Evolutionary conservation across 371 early-diverging fungal genomes (phyloP).

Genomic region (Mucor irregularis): DNA sequence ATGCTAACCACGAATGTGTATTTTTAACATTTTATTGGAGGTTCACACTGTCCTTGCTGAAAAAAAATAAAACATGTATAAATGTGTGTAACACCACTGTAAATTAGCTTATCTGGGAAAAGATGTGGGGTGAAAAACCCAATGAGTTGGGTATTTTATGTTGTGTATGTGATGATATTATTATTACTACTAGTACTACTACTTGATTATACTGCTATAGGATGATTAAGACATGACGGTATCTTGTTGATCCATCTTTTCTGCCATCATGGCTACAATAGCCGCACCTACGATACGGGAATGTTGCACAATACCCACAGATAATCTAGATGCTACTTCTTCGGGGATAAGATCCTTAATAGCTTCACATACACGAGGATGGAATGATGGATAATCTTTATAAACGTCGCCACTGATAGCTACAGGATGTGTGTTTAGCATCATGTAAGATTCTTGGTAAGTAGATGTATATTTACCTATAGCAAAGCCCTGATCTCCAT

Average conservation of each 20-base stretch:
- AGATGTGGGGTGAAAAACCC: too few relatives aligned
- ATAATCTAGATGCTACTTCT: constrained; percentile 37
- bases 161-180: background rate
- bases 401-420: constrained; percentile 52
- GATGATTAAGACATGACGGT: background rate
- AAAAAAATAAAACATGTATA: too few relatives aligned
- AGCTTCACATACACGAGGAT: constrained; percentile 49
- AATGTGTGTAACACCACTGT: too few relatives aligned
- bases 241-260: constrained; percentile 18
- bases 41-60: too few relatives aligned
- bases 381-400: constrained; percentile 48
- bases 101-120: too few relatives aligned
- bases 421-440: background rate
- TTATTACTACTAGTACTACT: too few relatives aligned
- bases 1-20: too few relatives aligned
- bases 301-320: constrained; percentile 47
- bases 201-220: too few relatives aligned
- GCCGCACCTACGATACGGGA: constrained; percentile 54
- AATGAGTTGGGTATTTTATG: background rate
- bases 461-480: constrained; percentile 42
- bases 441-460: background rate
- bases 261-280: constrained; percentile 58
- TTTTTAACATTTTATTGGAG: too few relatives aligned
- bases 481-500: constrained; percentile 34
- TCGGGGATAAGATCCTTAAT: constrained; percentile 43